Conservation (phyloP, 129 eudicot genomes). For the Flaveria bidentis region DNA sequence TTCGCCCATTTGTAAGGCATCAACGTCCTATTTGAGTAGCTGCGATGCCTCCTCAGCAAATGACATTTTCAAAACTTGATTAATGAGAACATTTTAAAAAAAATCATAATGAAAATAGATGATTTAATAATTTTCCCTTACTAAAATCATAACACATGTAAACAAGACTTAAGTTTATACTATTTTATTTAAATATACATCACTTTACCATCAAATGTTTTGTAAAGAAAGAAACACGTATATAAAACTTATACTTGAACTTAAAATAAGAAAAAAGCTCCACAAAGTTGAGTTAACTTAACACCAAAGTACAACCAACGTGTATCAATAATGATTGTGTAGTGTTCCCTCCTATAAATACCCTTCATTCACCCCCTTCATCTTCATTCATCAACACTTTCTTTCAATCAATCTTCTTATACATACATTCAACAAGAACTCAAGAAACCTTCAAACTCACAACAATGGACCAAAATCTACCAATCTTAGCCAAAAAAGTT, state of each 20-base stretch:
- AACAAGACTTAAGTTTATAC: too few species aligned
- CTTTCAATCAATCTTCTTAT: constrained; percentile 6
- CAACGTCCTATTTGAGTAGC: too few species aligned
- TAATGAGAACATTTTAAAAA: too few species aligned
- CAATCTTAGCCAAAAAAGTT: constrained; percentile 43
- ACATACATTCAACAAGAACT: neutral
- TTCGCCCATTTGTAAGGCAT: too few species aligned
- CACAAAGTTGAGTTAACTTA: constrained; percentile 17
- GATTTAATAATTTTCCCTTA: too few species aligned
- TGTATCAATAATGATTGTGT: neutral
- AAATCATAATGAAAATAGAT: too few species aligned
- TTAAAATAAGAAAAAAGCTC: constrained; percentile 8
- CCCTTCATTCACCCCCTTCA: neutral
- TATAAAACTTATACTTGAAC: neutral
- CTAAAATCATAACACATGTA: too few species aligned
- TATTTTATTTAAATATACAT: too few species aligned
- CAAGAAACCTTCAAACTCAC: constrained; percentile 17
- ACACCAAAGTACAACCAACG: constrained; percentile 25
- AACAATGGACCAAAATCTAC: constrained; percentile 57
- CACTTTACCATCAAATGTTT: too few species aligned
- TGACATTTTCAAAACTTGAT: too few species aligned
- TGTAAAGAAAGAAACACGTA: too few species aligned
- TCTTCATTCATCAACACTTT: constrained; percentile 18
- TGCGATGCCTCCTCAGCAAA: too few species aligned
- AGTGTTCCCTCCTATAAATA: constrained; percentile 22